Evolutionary conservation across 1,284 basidiomycete genomes (phyloP), one percentile per base, ranked within the genome.

Genomic region (Naganishia albida): DNA sequence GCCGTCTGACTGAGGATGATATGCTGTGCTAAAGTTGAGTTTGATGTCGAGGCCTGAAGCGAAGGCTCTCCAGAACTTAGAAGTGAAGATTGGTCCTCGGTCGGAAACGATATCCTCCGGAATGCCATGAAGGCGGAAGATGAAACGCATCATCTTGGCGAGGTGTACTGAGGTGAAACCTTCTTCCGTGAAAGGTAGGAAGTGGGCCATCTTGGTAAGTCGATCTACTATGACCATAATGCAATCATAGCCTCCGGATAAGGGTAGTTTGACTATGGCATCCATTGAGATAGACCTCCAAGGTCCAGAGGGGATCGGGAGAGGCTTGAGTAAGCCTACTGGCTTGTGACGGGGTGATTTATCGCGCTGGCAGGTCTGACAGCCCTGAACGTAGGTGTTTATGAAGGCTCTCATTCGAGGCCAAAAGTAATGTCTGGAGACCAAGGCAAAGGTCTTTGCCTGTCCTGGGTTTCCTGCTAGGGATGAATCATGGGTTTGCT

Each of bases 251-350:
- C 78, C 77, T 2, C 72, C 68, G 0, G 76, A 78, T 8, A 8
- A 6, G 0, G 83, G 83, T 0, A 85, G 72, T 20, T 77, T 74
- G 7, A 75, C 74, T 34, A 85, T 82, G 54, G 81, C 75, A 67
- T 85, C 83, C 77, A 83, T 78, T 0, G 79, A 78, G 6, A 84
- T 73, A 0, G 74, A 72, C 34, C 72, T 70, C 74, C 79, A 85
- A 0, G 82, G 82, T 15, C 60, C 18, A 34, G 6, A 34, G 34
- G 81, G 80, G 13, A 82, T 76, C 1, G 72, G 73, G n/a, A 82
- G 72, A 0, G 79, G 77, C 62, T 75, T 69, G 10, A 85, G 71
- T 0, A 72, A 52, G 1, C 83, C 82, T 42, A 71, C 69, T 3
- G 72, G 72, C 25, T 53, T 57, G 34, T 75, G 72, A 15, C 71